phyloP scores from a whole-genome alignment of 2,329 filamentous ascomycete species.

The Fusarium phyllophilum region DNA sequence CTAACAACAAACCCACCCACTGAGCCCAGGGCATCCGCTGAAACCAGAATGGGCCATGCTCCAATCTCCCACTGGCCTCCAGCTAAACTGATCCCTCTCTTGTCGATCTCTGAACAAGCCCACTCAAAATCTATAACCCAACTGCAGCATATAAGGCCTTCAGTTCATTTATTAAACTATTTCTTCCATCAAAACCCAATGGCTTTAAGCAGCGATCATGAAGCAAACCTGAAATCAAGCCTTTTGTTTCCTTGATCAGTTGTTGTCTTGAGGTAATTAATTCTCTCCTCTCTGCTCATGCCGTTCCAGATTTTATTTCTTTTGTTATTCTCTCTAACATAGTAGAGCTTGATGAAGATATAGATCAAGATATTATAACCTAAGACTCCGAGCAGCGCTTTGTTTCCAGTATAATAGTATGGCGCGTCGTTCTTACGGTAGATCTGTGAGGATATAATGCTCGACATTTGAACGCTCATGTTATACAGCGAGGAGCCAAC shows the following conservation, averaged over 20 bases:
- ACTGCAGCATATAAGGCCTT: background rate
- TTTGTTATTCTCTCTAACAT: background rate
- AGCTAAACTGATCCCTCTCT: background rate
- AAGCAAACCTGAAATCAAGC: background rate
- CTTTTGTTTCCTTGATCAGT: background rate
- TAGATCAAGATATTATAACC: background rate
- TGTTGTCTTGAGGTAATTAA: background rate
- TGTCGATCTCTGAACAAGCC: background rate
- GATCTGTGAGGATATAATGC: background rate
- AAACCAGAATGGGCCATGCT: background rate
- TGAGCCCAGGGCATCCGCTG: background rate
- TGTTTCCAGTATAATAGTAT: background rate
- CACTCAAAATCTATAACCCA: background rate
- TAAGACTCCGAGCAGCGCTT: background rate
- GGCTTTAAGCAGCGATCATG: background rate
- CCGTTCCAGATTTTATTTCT: background rate
- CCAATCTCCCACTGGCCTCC: background rate
- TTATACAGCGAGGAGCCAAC: background rate
- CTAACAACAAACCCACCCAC: too few relatives aligned
- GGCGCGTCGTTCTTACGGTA: background rate
- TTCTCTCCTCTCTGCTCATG: background rate
- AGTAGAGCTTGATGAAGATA: background rate
- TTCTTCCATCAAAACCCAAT: fast-evolving
- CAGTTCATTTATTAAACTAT: background rate
- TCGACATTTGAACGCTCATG: background rate